These are phyloP conservation scores for Mycosarcoma maydis DNA, from an alignment of 1,284 basidiomycete genomes.

Conservation along the genomic window DNA sequence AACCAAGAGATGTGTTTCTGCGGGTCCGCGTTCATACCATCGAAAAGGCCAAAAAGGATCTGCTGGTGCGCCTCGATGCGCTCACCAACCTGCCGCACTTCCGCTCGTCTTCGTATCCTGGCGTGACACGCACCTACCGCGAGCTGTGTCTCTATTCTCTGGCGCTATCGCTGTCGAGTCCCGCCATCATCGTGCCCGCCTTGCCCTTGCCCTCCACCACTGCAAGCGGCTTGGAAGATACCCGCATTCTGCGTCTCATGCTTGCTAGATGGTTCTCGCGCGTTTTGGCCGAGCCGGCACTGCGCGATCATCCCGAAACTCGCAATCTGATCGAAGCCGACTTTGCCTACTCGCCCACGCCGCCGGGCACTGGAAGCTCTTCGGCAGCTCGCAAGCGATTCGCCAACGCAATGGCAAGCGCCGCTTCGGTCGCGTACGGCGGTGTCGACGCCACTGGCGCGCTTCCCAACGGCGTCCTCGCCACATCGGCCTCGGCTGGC, in stretches of 20 bases:
- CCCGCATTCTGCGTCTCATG: constrained; percentile 49
- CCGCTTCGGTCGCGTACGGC: constrained; percentile 40
- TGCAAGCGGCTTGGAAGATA: constrained; percentile 46
- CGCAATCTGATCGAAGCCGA: constrained; percentile 61
- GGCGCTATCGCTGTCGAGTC: constrained; percentile 45
- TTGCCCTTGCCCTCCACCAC: constrained; percentile 54
- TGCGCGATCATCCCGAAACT: constrained; percentile 56
- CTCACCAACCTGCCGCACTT: constrained; percentile 61
- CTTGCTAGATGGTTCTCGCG: constrained; percentile 56
- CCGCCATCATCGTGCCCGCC: constrained; percentile 50
- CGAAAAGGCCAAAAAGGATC: constrained; percentile 50
- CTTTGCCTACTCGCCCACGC: constrained; percentile 57
- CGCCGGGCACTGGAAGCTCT: constrained; percentile 43
- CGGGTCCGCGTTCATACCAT: constrained; percentile 42
- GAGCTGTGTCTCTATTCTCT: constrained; percentile 56
- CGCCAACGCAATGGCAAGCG: constrained; percentile 49
- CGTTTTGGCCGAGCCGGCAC: constrained; percentile 37
- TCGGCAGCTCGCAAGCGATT: constrained; percentile 51
- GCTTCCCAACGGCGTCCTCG: constrained; percentile 50
- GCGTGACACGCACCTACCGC: constrained; percentile 51
- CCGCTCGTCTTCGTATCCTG: constrained; percentile 44
- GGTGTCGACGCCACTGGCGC: constrained; percentile 46
- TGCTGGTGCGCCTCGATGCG: constrained; percentile 50
- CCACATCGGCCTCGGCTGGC: constrained; percentile 43
- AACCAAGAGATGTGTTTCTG: constrained; percentile 39